Evolutionary conservation across 495 filamentous ascomycete genomes (phyloP), one percentile per base, ranked within the genome.

Genomic region (Penicillium egyptiacum): DNA sequence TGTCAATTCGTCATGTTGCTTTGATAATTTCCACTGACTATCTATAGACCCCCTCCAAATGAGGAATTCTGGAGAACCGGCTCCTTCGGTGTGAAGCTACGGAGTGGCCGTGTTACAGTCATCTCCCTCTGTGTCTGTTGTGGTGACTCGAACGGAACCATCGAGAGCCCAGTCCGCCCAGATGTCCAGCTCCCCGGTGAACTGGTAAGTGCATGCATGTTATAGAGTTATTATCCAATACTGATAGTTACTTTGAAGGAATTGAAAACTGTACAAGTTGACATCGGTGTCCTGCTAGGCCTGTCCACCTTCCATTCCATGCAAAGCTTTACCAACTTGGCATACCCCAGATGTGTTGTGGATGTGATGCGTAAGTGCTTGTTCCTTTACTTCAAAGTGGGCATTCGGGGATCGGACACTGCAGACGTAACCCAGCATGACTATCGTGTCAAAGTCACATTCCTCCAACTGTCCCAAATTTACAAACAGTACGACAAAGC

Each of bases 381-480:
- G 1, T 50, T 61, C 3, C 51, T 76, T 8, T 62, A 62, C 28
- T 79, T 79, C 40, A 55, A 58, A 37, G 30, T 50, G 12, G 22
- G 17, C 0, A 53, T 59, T 19, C 31, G 45, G 30, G 37, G 31
- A 8, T 43, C 62, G 57, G n/a, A 49, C 26, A 25, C 23, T 16
- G 39, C 7, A 5, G 50, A 49, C 10, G 16, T 53, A 3, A 56
- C 33, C 22, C 60, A 58, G 41, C 66, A 71, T 14, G 55, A 67
- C 14, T 84, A 78, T 63, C 75, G 80, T 26, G 72, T 91, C 33
- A 79, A 75, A 3, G 78, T 96, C 3, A 83, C 81, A 14, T 86
- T 96, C 56, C 59, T 73, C 22, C 83, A 88, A 42, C 61, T 94
- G 33, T 70, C 80, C 25, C 71, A 71, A 3, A 72, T 96, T 1